Evolutionary conservation across 106 monocot genomes (phyloP).

Genomic region (Narthecium ossifragum): DNA sequence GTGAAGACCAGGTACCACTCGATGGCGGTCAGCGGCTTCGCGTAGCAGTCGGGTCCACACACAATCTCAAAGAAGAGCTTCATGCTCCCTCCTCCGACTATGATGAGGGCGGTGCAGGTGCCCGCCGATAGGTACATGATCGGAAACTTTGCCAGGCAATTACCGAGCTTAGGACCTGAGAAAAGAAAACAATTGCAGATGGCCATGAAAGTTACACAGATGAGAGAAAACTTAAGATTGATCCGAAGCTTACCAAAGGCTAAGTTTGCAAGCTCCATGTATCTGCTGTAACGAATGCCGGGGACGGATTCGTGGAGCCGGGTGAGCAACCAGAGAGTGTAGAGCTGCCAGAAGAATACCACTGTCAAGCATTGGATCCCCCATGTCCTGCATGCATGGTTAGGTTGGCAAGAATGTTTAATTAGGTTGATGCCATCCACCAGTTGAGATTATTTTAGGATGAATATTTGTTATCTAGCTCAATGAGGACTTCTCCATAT

Average conservation of each 20-base stretch:
- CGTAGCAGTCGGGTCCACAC: conserved; percentile 38
- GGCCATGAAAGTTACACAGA: too few species aligned
- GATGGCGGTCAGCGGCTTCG: conserved; percentile 45
- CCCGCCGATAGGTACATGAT: conserved; percentile 92
- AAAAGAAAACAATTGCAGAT: too few species aligned
- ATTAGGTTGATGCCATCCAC: too few species aligned
- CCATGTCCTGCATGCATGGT: conserved; percentile 83
- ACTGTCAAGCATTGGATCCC: conserved; percentile 43
- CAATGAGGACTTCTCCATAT: too few species aligned
- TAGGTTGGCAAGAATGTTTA: too few species aligned
- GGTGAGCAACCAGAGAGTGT: conserved; percentile 81
- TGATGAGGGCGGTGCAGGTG: conserved; percentile 63
- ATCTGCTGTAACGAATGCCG: conserved; percentile 71
- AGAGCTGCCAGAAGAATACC: conserved; percentile 87
- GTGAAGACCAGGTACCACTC: conserved; percentile 96
- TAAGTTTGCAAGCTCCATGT: conserved; percentile 51
- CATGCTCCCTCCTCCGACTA: conserved; percentile 78
- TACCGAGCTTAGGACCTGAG: conserved; percentile 64
- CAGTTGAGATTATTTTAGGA: too few species aligned
- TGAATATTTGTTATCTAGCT: too few species aligned
- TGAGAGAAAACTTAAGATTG: too few species aligned
- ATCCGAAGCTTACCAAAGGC: conserved; percentile 54
- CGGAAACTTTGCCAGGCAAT: conserved; percentile 45
- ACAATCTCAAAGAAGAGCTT: conserved; percentile 71
- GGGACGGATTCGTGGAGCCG: conserved; percentile 73